phyloP scores from a whole-genome alignment of 208 protist species.

The Polymyxa betae region DNA sequence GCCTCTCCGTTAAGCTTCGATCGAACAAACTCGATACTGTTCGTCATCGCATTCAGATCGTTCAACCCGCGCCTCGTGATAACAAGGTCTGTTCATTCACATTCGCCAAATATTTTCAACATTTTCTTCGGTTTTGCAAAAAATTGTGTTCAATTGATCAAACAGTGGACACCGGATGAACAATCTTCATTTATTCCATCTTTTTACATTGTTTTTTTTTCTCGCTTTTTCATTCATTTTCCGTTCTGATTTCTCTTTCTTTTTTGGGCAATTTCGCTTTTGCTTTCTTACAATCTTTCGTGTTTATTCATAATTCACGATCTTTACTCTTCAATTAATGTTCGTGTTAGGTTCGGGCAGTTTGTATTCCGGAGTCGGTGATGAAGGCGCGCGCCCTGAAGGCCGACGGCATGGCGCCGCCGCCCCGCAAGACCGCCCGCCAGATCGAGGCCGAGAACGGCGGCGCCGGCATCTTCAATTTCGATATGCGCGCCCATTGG shows the following conservation, averaged over 20 bases:
- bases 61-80: background rate
- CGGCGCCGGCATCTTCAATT: slow-evolving; percentile 86
- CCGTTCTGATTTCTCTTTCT: background rate
- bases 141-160: too few relatives aligned
- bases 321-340: background rate
- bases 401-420: background rate
- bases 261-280: background rate
- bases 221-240: background rate
- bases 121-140: background rate
- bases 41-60: slow-evolving; percentile 24
- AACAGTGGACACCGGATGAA: too few relatives aligned
- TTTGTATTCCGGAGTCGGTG: slow-evolving; percentile 58
- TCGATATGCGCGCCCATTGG: slow-evolving; percentile 59
- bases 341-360: background rate
- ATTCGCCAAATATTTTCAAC: slow-evolving; percentile 51
- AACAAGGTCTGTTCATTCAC: slow-evolving; percentile 61
- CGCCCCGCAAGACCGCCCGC: background rate
- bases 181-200: background rate
- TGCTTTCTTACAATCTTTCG: background rate
- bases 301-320: background rate
- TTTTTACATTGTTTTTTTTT: slow-evolving; percentile 9
- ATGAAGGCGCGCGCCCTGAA: background rate
- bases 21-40: slow-evolving; percentile 15
- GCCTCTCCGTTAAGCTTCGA: background rate
- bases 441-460: slow-evolving; percentile 76